These are phyloP conservation scores for Biscutella laevigata DNA, from an alignment of 441 rosid species.

Conservation along the genomic window DNA sequence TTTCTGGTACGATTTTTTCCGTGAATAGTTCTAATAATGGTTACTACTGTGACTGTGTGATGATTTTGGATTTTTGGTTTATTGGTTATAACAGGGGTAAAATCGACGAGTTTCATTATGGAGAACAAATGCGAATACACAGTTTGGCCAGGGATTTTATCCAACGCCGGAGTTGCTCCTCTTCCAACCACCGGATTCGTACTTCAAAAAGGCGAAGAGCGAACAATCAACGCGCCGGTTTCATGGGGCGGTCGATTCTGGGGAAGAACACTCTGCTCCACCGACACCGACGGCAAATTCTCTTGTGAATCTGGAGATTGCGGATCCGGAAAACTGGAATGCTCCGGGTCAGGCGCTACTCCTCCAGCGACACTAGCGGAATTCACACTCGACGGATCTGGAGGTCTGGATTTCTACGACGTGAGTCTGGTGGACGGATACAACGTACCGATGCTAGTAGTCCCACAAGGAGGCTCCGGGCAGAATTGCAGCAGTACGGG, in stretches of 20 bases:
- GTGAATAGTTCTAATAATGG: background rate
- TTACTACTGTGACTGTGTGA: background rate
- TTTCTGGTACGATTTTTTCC: constrained; percentile 27
- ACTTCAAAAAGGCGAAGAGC: constrained; percentile 49
- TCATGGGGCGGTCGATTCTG: constrained; percentile 95
- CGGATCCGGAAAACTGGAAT: constrained; percentile 57
- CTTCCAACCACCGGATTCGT: constrained; percentile 67
- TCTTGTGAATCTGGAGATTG: constrained; percentile 79
- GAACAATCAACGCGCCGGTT: constrained; percentile 45
- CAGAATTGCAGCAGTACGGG: constrained; percentile 61
- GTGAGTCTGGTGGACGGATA: constrained; percentile 94
- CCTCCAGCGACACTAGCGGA: constrained; percentile 91
- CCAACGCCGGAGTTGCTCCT: constrained; percentile 59
- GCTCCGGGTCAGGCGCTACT: constrained; percentile 63
- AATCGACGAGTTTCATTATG: constrained; percentile 42
- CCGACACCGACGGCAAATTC: constrained; percentile 49
- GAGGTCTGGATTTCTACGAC: constrained; percentile 76
- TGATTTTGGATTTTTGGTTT: background rate
- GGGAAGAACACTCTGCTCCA: constrained; percentile 71
- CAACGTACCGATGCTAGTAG: constrained; percentile 73
- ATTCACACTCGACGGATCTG: constrained; percentile 72
- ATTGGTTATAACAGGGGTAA: constrained; percentile 18
- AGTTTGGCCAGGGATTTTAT: constrained; percentile 79
- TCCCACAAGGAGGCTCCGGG: constrained; percentile 60
- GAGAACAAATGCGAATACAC: constrained; percentile 63